Base-by-base conservation (phyloP, 805 yeast species). In the Hanseniaspora osmophila region DNA sequence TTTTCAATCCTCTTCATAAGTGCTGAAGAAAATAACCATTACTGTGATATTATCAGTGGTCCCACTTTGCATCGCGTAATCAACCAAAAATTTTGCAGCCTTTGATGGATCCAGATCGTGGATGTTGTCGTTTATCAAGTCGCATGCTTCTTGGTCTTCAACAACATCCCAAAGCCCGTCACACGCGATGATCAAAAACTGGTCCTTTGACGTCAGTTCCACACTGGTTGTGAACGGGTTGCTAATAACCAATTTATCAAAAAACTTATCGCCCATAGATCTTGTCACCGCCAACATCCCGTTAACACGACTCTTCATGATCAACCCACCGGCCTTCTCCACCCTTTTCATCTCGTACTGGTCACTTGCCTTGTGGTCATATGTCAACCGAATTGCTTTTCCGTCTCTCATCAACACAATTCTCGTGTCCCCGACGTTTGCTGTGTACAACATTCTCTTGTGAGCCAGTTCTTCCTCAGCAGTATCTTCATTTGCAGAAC, bases 141-240 rank as follows among this genome's bases (percentile, higher is more conserved):
- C 80, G 47, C 92, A 84, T 0, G 97, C 97, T 46, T 75, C 74
- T 51, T 77, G 82, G 59, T 92, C 98, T 9, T 78, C 70, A 44
- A 88, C 73, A 4, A 90, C 96, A 61, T 90, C 98, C 97, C 97
- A 90, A 10, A 90, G 66, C 0, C 98, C 98, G 62, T 90, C 98
- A 61, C 97, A 92, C 0, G 96, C 97, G 48, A 90, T 66, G 43
- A 90, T 87, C 56, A 90, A 61, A 57, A 84, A 85, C 53, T 82
- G 82, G 60, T 88, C 96, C 1, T 62, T 62, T 10, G 51, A 45
- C 19, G 70, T 70, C 30, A 92, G 68, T 55, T 79, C 86, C 1
- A 94, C 86, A 41, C 86, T 77, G 0, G 97, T 85, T 0, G 98
- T 90, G 58, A 81, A 90, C 1, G 98, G 98, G 45, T 78, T 77